A percentile compares a stretch with the other conserved stretches of the same genome.
These are phyloP conservation scores for Didymella pomorum DNA, from an alignment of 2,329 filamentous ascomycete species.

Conservation along the genomic window DNA sequence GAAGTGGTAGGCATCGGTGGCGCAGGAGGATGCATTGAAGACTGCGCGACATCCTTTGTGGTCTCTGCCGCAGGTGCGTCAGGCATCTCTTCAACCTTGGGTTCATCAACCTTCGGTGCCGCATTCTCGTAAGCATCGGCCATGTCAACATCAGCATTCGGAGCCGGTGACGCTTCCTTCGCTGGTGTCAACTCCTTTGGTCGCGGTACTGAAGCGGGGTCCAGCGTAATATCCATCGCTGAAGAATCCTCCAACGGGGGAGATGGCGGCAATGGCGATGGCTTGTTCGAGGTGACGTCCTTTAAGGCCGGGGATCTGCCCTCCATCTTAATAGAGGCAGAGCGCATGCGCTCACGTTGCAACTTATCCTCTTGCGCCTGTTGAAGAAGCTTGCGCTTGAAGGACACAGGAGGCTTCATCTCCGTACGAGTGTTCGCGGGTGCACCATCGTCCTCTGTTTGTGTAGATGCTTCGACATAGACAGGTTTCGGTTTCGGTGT, in stretches of 20 bases:
- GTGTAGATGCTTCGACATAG: slow-evolving; percentile 46
- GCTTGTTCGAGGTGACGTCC: slow-evolving; percentile 44
- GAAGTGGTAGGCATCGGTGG: slow-evolving; percentile 41
- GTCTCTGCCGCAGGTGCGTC: slow-evolving; percentile 36
- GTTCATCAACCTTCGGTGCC: slow-evolving; percentile 43
- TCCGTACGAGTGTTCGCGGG: slow-evolving; percentile 18
- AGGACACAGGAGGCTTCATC: slow-evolving; percentile 46
- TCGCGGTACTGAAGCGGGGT: slow-evolving; percentile 27
- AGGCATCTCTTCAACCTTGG: slow-evolving; percentile 42
- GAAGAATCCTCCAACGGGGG: slow-evolving; percentile 36
- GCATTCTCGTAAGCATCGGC: slow-evolving; percentile 22
- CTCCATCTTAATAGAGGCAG: slow-evolving; percentile 48
- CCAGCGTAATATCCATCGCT: slow-evolving; percentile 39
- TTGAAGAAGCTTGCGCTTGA: slow-evolving; percentile 49
- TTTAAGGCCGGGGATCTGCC: slow-evolving; percentile 43
- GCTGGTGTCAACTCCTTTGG: slow-evolving; percentile 36
- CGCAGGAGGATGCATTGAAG: slow-evolving; percentile 45
- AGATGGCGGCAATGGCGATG: slow-evolving; percentile 40
- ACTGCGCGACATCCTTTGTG: slow-evolving; percentile 34
- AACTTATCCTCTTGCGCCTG: slow-evolving; percentile 50
- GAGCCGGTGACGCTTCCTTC: slow-evolving; percentile 32
- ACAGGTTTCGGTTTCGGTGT: slow-evolving; percentile 42
- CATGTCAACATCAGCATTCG: slow-evolving; percentile 30
- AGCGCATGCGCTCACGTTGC: slow-evolving; percentile 48
- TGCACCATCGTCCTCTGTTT: slow-evolving; percentile 39